Percentiles rank a stretch among this genome's conserved stretches.
Conservation (phyloP, 179 eudicot species). For the Silene coronaria region DNA sequence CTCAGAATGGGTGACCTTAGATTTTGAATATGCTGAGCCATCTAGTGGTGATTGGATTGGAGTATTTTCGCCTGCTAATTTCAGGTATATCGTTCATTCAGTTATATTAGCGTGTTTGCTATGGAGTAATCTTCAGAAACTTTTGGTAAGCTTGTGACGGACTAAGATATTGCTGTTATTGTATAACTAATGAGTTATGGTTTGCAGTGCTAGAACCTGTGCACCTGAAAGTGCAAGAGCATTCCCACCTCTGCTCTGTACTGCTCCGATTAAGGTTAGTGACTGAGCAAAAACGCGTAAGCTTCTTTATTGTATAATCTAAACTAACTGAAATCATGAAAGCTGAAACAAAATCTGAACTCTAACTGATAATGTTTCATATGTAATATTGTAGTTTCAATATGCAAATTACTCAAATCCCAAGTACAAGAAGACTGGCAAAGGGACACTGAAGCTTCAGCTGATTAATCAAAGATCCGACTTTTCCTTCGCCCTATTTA, state of each 20-base stretch:
- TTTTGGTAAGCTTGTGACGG: background rate
- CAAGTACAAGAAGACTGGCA: conserved; percentile 45
- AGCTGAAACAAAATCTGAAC: background rate
- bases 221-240: conserved; percentile 22
- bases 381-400: conserved; percentile 50
- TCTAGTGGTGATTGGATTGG: conserved; percentile 31
- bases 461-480: conserved; percentile 73
- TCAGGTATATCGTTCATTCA: conserved; percentile 21
- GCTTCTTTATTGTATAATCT: too few species aligned
- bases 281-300: background rate
- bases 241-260: conserved; percentile 50
- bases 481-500: conserved; percentile 63
- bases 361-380: background rate
- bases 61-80: conserved; percentile 30
- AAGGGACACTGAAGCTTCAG: conserved; percentile 51
- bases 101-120: background rate
- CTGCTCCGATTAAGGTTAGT: conserved; percentile 67
- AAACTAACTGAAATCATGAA: background rate
- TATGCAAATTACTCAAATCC: conserved; percentile 57
- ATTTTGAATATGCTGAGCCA: conserved; percentile 11
- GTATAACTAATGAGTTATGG: background rate
- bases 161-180: background rate
- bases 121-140: background rate
- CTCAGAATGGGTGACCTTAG: background rate
- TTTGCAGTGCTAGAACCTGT: conserved; percentile 53